Evolutionary conservation across 2,329 filamentous ascomycete genomes (phyloP).

Genomic region (Thermomyces lanuginosus): DNA sequence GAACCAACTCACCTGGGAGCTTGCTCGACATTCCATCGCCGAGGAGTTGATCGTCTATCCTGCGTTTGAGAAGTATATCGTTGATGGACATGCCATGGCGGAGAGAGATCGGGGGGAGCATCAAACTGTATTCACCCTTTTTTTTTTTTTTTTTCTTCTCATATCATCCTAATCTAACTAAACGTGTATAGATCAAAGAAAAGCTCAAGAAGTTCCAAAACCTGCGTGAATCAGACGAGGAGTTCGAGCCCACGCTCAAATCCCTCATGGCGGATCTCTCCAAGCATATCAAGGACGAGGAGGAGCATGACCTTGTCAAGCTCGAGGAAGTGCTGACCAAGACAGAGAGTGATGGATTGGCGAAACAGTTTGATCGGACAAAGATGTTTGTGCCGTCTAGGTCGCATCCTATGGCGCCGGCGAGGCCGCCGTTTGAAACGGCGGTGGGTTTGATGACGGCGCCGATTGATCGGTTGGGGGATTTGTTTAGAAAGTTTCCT

Average conservation of each 20-base stretch:
- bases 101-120: constrained; percentile 35
- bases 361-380: constrained; percentile 33
- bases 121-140: constrained; percentile 24
- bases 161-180: constrained; percentile 1
- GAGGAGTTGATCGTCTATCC: constrained; percentile 41
- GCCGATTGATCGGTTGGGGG: constrained; percentile 39
- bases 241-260: constrained; percentile 30
- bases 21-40: constrained; percentile 35
- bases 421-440: constrained; percentile 41
- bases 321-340: constrained; percentile 29
- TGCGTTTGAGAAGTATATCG: constrained; percentile 34
- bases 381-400: constrained; percentile 39
- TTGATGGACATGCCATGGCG: constrained; percentile 28
- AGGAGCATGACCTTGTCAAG: constrained; percentile 32
- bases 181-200: constrained; percentile 32
- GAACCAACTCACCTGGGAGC: constrained; percentile 38
- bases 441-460: constrained; percentile 38
- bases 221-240: constrained; percentile 22
- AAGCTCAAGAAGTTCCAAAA: constrained; percentile 34
- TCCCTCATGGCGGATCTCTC: constrained; percentile 29
- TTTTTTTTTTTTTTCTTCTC: no score
- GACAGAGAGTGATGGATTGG: constrained; percentile 22
- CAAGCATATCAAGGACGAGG: constrained; percentile 37
- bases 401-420: constrained; percentile 34
- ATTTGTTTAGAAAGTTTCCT: no score